Conservation (phyloP, 2,329 filamentous ascomycete species). For the Phaeoacremonium minimum region DNA sequence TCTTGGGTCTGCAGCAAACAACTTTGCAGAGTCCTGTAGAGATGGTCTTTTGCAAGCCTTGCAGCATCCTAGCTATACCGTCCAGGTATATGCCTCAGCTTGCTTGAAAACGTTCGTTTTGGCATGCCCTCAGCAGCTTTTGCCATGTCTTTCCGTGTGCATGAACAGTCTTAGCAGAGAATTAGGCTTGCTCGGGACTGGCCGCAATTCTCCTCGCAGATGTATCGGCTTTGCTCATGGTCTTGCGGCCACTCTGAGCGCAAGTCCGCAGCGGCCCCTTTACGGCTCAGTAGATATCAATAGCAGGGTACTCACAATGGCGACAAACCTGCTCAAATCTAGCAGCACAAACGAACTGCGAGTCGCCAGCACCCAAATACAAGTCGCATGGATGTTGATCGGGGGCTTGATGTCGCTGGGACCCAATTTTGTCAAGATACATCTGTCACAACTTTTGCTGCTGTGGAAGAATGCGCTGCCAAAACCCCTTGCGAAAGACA, state of each 20-base stretch:
- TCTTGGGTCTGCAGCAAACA: slow-evolving; percentile 76
- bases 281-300: slow-evolving; percentile 96
- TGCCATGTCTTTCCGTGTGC: slow-evolving; percentile 88
- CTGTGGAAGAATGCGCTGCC: slow-evolving; percentile 97
- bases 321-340: slow-evolving; percentile 86
- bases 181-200: slow-evolving; percentile 69
- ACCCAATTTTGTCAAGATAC: slow-evolving; percentile 98
- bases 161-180: slow-evolving; percentile 94
- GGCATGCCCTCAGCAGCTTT: slow-evolving; percentile 85
- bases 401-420: slow-evolving; percentile 95
- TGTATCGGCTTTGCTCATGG: slow-evolving; percentile 92
- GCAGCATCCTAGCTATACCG: slow-evolving; percentile 92
- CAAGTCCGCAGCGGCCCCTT: slow-evolving; percentile 79
- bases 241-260: slow-evolving; percentile 84
- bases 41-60: slow-evolving; percentile 87
- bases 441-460: slow-evolving; percentile 86
- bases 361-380: slow-evolving; percentile 89
- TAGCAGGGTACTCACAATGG: slow-evolving; percentile 84
- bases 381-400: slow-evolving; percentile 96
- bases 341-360: slow-evolving; percentile 88
- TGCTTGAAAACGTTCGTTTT: slow-evolving; percentile 85
- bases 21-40: slow-evolving; percentile 76
- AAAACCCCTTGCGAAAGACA: slow-evolving; percentile 90
- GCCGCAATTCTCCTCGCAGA: slow-evolving; percentile 72
- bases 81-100: slow-evolving; percentile 84